A percentile compares a stretch with the other conserved stretches of the same genome.
Conservation (phyloP, 345 rosid species). For the Salix exigua region DNA sequence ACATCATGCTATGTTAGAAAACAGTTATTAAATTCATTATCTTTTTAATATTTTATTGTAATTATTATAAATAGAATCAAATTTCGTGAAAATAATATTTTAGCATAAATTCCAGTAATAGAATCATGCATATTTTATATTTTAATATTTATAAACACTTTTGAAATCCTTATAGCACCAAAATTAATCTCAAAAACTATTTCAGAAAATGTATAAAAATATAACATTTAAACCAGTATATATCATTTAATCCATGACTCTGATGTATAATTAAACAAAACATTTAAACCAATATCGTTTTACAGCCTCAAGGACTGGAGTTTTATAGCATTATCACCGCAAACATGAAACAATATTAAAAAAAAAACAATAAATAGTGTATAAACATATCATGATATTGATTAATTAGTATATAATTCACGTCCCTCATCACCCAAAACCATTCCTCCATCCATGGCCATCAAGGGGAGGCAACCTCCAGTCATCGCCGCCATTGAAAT, state of each 20-base stretch:
- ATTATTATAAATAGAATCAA: too few relatives aligned
- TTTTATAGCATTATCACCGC: not conserved
- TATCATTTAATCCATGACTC: not conserved
- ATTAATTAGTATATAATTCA: not conserved
- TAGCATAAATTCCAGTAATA: too few relatives aligned
- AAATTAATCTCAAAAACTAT: too few relatives aligned
- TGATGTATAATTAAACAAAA: not conserved
- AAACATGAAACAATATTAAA: not conserved
- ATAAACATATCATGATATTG: not conserved
- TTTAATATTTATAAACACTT: too few relatives aligned
- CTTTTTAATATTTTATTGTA: too few relatives aligned
- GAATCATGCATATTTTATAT: too few relatives aligned
- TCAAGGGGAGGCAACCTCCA: constrained; percentile 40
- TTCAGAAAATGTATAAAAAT: not conserved
- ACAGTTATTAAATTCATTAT: too few relatives aligned
- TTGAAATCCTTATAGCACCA: too few relatives aligned
- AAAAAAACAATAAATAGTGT: not conserved
- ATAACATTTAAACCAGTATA: not conserved
- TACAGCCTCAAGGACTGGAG: not conserved
- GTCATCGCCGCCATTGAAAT: constrained; percentile 29
- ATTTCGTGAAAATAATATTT: too few relatives aligned
- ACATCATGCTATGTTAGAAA: too few relatives aligned
- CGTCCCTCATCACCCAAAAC: constrained; percentile 20
- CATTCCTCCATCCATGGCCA: constrained; percentile 53
- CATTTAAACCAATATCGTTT: not conserved